A percentile compares a stretch with the other conserved stretches of the same genome.
phyloP scores from a whole-genome alignment of 257 asterid genomes.

The Przewalskia tangutica region DNA sequence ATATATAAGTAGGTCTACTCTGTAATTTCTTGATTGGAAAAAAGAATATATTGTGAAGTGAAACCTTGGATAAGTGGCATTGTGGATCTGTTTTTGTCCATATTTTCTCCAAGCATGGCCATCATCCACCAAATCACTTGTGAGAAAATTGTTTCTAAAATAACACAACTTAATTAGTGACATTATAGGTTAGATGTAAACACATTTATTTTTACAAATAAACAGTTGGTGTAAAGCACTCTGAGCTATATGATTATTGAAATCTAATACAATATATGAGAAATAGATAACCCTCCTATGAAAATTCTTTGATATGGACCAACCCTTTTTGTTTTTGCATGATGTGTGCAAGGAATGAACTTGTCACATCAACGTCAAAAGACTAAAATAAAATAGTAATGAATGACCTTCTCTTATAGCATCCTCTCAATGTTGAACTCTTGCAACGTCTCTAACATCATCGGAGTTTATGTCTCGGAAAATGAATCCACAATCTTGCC shows the following conservation, averaged over 20 bases:
- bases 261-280: not conserved
- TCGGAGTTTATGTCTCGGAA: conserved; percentile 20
- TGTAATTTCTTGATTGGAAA: not conserved
- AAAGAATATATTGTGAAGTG: not conserved
- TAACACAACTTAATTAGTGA: not conserved
- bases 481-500: conserved; percentile 30
- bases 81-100: conserved; percentile 56
- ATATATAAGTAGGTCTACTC: not conserved
- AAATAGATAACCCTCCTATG: not conserved
- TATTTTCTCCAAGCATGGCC: conserved; percentile 79
- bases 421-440: conserved; percentile 33
- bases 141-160: not conserved
- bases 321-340: not conserved
- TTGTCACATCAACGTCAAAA: not conserved
- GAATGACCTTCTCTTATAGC: conserved; percentile 51
- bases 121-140: conserved; percentile 26
- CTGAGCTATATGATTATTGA: not conserved
- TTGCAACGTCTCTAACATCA: conserved; percentile 30
- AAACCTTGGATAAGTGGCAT: conserved; percentile 47
- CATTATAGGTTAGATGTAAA: not conserved
- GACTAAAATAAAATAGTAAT: not conserved
- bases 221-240: not conserved
- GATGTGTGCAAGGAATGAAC: not conserved
- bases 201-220: not conserved
- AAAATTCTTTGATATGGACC: not conserved